Conservation (phyloP, 2,329 filamentous ascomycete genomes). For the Sphaerulina vaccinii region DNA sequence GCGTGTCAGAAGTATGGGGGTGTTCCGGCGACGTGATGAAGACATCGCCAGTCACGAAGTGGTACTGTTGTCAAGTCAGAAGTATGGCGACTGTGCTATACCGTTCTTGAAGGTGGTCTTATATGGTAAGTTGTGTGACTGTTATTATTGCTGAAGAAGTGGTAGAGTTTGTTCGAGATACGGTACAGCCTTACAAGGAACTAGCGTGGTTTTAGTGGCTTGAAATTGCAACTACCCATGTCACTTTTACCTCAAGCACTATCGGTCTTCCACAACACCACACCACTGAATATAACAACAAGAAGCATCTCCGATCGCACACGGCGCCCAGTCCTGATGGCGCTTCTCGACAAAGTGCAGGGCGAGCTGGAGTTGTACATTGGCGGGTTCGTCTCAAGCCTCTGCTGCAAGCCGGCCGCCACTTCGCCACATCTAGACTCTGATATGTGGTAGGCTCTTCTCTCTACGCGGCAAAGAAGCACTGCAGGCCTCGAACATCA, state of each 20-base stretch:
- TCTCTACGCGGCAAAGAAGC: conserved; percentile 69
- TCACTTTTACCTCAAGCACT: not conserved
- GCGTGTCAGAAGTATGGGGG: not conserved
- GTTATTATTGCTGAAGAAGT: not conserved
- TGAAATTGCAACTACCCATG: not conserved
- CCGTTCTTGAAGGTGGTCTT: too few relatives aligned
- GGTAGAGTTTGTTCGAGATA: not conserved
- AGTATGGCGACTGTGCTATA: too few relatives aligned
- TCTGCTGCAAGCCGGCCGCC: conserved; percentile 16
- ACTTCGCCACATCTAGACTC: conserved; percentile 25
- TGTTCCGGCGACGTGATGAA: not conserved
- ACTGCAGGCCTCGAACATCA: conserved; percentile 72
- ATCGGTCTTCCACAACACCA: not conserved
- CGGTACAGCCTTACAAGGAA: not conserved
- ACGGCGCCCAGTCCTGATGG: conserved; percentile 44
- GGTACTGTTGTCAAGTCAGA: too few relatives aligned
- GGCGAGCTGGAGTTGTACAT: conserved; percentile 72
- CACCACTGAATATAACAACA: not conserved
- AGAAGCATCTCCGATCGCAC: conserved; percentile 6
- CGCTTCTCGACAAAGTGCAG: conserved; percentile 63
- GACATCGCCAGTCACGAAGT: too few relatives aligned
- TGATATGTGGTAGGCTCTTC: conserved; percentile 63
- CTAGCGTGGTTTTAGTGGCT: too few relatives aligned
- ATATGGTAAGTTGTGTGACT: too few relatives aligned
- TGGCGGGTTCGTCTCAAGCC: conserved; percentile 62